Percentiles rank a stretch among this genome's conserved stretches.
These are phyloP conservation scores for Tephrocybe rancida DNA, from an alignment of 768 basidiomycete species.

Conservation along the genomic window DNA sequence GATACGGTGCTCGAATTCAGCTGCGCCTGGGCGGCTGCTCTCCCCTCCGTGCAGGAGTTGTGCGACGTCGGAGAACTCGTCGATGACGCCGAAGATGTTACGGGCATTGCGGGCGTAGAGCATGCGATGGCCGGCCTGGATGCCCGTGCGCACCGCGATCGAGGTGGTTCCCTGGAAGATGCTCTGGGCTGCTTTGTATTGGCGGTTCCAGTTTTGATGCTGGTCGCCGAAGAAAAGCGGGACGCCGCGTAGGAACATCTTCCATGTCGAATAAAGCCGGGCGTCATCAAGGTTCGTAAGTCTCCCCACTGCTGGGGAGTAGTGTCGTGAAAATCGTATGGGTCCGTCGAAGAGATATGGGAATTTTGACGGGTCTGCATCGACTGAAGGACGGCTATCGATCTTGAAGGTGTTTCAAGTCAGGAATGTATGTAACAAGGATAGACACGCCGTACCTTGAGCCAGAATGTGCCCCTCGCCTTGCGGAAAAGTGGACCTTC, in stretches of 20 bases:
- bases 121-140: constrained; percentile 73
- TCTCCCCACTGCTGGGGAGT: constrained; percentile 68
- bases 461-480: constrained; percentile 64
- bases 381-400: constrained; percentile 48
- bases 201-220: constrained; percentile 66
- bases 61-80: constrained; percentile 47
- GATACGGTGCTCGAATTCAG: constrained; percentile 44
- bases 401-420: constrained; percentile 41
- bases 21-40: constrained; percentile 11
- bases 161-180: constrained; percentile 70
- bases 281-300: constrained; percentile 63
- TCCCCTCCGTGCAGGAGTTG: constrained; percentile 52
- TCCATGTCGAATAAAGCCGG: constrained; percentile 81
- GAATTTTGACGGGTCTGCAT: constrained; percentile 35
- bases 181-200: constrained; percentile 69
- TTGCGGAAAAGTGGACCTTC: constrained; percentile 51
- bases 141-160: constrained; percentile 65
- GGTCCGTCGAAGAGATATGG: constrained; percentile 77
- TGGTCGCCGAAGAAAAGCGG: constrained; percentile 59
- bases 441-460: constrained; percentile 49
- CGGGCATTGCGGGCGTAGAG: constrained; percentile 69
- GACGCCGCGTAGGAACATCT: constrained; percentile 65
- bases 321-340: constrained; percentile 70
- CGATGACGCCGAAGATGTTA: constrained; percentile 66
- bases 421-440: neutral